Evolutionary conservation across 2,329 filamentous ascomycete species (phyloP).

Genomic region (Xylariaceae sp.): DNA sequence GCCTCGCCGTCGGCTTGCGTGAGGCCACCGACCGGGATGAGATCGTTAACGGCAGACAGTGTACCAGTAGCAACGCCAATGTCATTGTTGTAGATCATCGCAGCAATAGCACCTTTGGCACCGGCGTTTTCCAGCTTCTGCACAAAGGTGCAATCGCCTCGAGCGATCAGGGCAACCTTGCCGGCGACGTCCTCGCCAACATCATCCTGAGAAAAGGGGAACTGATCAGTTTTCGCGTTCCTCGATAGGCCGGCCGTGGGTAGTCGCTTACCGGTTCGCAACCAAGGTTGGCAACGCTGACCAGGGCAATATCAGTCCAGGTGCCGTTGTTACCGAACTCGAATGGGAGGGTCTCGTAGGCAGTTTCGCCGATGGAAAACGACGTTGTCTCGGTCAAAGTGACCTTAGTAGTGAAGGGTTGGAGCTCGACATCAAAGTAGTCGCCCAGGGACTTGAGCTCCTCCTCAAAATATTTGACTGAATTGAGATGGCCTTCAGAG

Average conservation of each 20-base stretch:
- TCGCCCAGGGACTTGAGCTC: constrained; percentile 32
- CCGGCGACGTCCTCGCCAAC: constrained; percentile 45
- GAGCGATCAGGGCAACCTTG: constrained; percentile 52
- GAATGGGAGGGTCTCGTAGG: constrained; percentile 33
- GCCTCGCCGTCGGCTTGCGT: constrained; percentile 37
- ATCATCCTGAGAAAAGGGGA: constrained; percentile 31
- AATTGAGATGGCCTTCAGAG: constrained; percentile 32
- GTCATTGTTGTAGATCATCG: constrained; percentile 56
- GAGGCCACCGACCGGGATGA: constrained; percentile 44
- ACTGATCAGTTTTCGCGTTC: background rate
- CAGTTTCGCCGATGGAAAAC: constrained; percentile 21
- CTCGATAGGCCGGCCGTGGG: too few relatives aligned
- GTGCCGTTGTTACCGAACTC: constrained; percentile 35
- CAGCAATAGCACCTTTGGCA: constrained; percentile 50
- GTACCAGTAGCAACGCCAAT: constrained; percentile 45
- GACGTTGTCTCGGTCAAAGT: constrained; percentile 17
- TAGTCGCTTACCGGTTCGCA: constrained; percentile 35
- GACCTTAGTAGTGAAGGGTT: constrained; percentile 28
- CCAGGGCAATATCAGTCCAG: constrained; percentile 36
- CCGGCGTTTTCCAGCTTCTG: constrained; percentile 52
- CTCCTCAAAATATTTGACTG: constrained; percentile 31
- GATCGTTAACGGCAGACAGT: constrained; percentile 42
- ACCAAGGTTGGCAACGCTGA: constrained; percentile 45
- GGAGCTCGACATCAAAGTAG: constrained; percentile 31
- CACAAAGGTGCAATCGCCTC: constrained; percentile 54